Evolutionary conservation across 306 rosid genomes (phyloP).

Genomic region (Vicia sativa): DNA sequence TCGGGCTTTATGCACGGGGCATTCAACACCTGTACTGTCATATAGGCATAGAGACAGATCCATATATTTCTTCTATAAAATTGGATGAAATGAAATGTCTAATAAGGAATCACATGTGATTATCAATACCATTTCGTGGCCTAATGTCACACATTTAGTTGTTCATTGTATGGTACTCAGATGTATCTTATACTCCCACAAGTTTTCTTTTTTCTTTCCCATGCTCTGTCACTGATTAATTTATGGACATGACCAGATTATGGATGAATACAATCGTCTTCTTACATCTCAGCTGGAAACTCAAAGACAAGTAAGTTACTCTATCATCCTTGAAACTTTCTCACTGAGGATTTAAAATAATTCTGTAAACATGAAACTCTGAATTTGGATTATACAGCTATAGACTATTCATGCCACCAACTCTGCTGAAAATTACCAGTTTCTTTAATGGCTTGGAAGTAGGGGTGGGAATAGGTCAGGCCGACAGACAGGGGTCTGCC

Average conservation of each 20-base stretch:
- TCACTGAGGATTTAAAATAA: slow-evolving; percentile 24
- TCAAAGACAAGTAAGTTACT: slow-evolving; percentile 80
- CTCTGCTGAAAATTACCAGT: slow-evolving; percentile 8
- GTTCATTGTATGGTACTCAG: slow-evolving; percentile 14
- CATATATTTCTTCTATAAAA: slow-evolving; percentile 23
- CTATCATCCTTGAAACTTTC: slow-evolving; percentile 26
- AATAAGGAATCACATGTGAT: background rate
- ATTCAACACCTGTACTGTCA: slow-evolving; percentile 1
- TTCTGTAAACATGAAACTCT: slow-evolving; percentile 16
- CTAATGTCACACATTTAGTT: slow-evolving; percentile 7
- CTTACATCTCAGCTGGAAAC: slow-evolving; percentile 87
- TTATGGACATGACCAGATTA: slow-evolving; percentile 65
- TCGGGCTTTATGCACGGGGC: slow-evolving; percentile 5
- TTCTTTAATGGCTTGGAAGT: slow-evolving; percentile 24
- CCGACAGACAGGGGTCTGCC: no score
- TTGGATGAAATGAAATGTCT: slow-evolving; percentile 12
- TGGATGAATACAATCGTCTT: slow-evolving; percentile 86
- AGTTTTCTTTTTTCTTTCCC: slow-evolving; percentile 7
- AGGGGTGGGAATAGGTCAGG: no score
- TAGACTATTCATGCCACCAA: slow-evolving; percentile 31
- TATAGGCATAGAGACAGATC: background rate
- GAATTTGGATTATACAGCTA: slow-evolving; percentile 14
- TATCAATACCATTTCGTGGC: slow-evolving; percentile 11
- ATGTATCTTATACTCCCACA: slow-evolving; percentile 21
- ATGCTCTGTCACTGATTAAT: slow-evolving; percentile 37